Conservation (phyloP, 2,329 filamentous ascomycete species). For the Colletotrichum shisoi region DNA sequence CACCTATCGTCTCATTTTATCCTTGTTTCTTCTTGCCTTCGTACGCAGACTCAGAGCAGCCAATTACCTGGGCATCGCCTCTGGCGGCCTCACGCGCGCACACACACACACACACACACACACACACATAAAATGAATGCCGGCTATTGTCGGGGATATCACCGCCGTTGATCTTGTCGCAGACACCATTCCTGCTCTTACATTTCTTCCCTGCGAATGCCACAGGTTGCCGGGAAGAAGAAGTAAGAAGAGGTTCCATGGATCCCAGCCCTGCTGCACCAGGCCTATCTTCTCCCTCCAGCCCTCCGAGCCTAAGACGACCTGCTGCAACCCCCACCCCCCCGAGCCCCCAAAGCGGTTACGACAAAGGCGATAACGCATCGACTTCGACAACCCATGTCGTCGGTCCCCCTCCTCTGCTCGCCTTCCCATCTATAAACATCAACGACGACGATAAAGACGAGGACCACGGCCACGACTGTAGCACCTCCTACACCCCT, state of each 20-base stretch:
- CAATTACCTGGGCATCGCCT: neutral
- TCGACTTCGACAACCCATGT: conserved; percentile 24
- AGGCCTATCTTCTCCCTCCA: conserved; percentile 47
- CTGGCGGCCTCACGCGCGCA: neutral
- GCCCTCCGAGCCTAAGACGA: conserved; percentile 63
- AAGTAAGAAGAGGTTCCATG: conserved; percentile 53
- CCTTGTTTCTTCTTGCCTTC: conserved; percentile 21
- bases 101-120: neutral
- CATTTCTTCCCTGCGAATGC: conserved; percentile 4
- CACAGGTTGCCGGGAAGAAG: conserved; percentile 16
- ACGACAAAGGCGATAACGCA: conserved; percentile 24
- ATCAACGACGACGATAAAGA: conserved; percentile 11
- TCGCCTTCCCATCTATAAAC: conserved; percentile 28
- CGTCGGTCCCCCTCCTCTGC: conserved; percentile 15
- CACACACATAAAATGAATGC: conserved; percentile 18
- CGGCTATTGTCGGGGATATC: conserved; percentile 17
- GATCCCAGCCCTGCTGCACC: conserved; percentile 57
- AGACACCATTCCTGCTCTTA: neutral
- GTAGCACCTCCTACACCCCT: neutral
- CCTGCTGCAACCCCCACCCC: conserved; percentile 64
- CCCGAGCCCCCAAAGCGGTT: conserved; percentile 54
- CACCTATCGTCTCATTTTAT: conserved; percentile 26
- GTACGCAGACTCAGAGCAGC: neutral
- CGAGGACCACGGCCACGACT: conserved; percentile 3
- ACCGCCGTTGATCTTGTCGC: conserved; percentile 22